These are phyloP conservation scores for Fusarium mexicanum DNA, from an alignment of 2,329 filamentous ascomycete genomes.

Conservation along the genomic window DNA sequence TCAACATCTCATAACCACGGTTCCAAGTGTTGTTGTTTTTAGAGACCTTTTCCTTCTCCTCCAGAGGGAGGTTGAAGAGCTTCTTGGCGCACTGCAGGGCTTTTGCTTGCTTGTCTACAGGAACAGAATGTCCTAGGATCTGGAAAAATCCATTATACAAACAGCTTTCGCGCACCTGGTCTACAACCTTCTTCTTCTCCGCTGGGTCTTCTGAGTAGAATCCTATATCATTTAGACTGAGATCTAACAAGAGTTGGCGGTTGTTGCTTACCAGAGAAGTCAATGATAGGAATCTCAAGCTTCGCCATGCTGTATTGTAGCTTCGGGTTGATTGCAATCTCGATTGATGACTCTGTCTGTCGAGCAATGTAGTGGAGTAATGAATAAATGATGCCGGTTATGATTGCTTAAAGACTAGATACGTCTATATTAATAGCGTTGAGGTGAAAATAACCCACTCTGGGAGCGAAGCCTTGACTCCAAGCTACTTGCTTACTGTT, in stretches of 20 bases:
- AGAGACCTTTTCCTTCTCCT: conserved; percentile 55
- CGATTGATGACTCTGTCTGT: background rate
- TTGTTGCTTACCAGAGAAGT: background rate
- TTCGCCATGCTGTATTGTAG: background rate
- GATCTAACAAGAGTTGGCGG: accelerated
- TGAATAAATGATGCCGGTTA: background rate
- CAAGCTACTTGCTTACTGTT: conserved; percentile 36
- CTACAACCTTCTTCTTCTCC: background rate
- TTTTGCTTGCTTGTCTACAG: background rate
- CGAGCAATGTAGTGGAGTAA: background rate
- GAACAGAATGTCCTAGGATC: background rate
- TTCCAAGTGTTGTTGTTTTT: conserved; percentile 53
- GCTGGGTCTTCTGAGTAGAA: background rate
- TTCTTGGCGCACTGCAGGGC: background rate
- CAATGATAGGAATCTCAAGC: conserved; percentile 1
- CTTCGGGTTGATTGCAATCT: background rate
- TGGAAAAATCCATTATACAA: conserved; percentile 1
- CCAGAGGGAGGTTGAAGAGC: conserved; percentile 54
- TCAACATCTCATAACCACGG: conserved; percentile 61
- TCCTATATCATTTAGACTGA: background rate
- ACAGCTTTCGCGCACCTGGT: conserved; percentile 1
- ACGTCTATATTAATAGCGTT: background rate
- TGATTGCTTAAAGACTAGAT: background rate
- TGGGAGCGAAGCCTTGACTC: background rate
- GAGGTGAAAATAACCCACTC: background rate